Percentiles rank a stretch among this genome's conserved stretches.
Evolutionary conservation across 1,284 basidiomycete genomes (phyloP).

Genomic region (Ganoderma sinense): DNA sequence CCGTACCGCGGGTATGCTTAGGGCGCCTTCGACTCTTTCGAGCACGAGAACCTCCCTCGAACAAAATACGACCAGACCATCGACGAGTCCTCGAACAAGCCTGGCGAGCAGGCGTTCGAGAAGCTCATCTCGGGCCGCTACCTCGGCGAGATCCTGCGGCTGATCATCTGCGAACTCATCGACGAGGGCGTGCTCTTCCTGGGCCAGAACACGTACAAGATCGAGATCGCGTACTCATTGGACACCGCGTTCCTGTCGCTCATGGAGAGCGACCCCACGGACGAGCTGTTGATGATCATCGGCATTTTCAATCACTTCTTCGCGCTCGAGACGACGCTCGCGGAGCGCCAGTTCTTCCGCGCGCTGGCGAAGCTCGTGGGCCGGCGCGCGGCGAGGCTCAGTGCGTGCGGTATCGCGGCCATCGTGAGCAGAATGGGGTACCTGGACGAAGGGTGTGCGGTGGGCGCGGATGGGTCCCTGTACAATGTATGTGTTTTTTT

Average conservation of each 20-base stretch:
- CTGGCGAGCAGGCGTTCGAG: conserved; percentile 94
- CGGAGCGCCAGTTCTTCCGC: conserved; percentile 95
- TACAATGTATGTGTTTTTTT: conserved; percentile 78
- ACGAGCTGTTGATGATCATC: conserved; percentile 95
- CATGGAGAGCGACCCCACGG: conserved; percentile 99
- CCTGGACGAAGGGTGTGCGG: conserved; percentile 87
- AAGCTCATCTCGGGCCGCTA: conserved; percentile 99
- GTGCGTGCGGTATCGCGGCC: conserved; percentile 93
- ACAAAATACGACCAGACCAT: conserved; percentile 96
- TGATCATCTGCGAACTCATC: conserved; percentile 95
- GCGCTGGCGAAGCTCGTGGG: conserved; percentile 91
- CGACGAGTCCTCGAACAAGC: conserved; percentile 96
- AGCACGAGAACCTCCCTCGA: conserved; percentile 92
- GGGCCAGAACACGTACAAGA: conserved; percentile 97
- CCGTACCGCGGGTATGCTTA: conserved; percentile 40
- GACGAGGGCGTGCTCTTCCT: conserved; percentile 97
- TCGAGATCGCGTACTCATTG: conserved; percentile 91
- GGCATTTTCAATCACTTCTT: conserved; percentile 99
- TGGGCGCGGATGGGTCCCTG: conserved; percentile 92
- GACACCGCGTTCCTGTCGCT: conserved; percentile 97
- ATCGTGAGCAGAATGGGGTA: conserved; percentile 94
- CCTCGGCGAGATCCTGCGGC: conserved; percentile 94
- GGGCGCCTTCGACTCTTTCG: conserved; percentile 98
- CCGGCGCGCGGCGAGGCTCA: conserved; percentile 87
- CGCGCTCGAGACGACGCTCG: conserved; percentile 91